Evolutionary conservation across 2,329 filamentous ascomycete genomes (phyloP), one percentile per base, ranked within the genome.

Genomic region (Elsinoe batatas): DNA sequence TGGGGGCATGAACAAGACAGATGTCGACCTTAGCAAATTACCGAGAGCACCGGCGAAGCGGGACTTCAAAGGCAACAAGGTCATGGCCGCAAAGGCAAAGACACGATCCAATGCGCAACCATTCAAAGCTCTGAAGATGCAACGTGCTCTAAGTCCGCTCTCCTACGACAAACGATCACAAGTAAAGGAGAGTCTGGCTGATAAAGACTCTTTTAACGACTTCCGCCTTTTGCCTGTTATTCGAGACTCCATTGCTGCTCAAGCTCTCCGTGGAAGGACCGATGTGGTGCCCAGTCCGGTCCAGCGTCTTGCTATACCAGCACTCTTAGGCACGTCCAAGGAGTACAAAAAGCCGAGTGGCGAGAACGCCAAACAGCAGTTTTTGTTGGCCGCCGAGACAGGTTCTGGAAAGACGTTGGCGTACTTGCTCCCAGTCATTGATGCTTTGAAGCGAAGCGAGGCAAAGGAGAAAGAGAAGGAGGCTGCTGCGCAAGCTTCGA

Each of bases 361-460:
- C 8, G 20, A 22, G 7, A 67, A 76, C 18, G 65, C 70, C 17
- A 71, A 71, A 5, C 74, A 82, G 54, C 77, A 83, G 53, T 96
- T 88, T 66, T 77, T 98, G 11, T 77, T 98, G 50, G 93, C 93
- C 3, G 93, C 93, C 10, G 93, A 98, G 75, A 98, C 93, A 0
- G 93, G 93, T 11, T 97, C 93, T 0, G 93, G 93, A 58, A 98
- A 98, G 75, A 98, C 93, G 1, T 75, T 98, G 59, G 89, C 93
- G 7, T 98, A 98, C 67, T 75, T 97, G 4, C 72, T 96, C 4
- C 94, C 93, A 0, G 79, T 85, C 13, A 76, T 98, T 53, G 83
- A 98, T 70, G 87, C 88, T 7, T 71, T 98, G 64, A 98, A 98
- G 72, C 74, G 81, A 33, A 83, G 82, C 13, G 77, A 81, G 56